Evolutionary conservation across 371 early-diverging fungal genomes (phyloP).

Genomic region (Mortierella sp.): DNA sequence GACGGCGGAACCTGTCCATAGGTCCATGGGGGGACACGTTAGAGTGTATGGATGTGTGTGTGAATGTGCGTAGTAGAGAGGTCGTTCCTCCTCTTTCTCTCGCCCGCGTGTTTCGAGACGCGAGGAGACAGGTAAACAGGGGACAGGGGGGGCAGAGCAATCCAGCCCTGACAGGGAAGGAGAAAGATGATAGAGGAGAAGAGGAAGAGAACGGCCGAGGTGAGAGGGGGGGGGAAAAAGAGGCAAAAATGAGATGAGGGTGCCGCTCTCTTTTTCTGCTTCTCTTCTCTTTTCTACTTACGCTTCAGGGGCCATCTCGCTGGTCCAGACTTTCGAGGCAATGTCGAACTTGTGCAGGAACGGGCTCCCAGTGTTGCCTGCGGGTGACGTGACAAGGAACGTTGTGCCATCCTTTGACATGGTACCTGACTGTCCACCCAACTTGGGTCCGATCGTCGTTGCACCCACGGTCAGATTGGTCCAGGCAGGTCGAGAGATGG

Average conservation of each 20-base stretch:
- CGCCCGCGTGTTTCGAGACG: too few species aligned
- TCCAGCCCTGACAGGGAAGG: not conserved
- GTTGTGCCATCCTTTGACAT: conserved; percentile 27
- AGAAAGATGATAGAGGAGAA: not conserved
- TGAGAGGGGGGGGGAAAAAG: not conserved
- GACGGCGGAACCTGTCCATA: too few species aligned
- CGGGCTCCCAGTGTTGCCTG: conserved; percentile 8
- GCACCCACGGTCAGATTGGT: conserved; percentile 18
- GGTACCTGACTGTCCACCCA: conserved; percentile 18
- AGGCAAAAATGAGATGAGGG: not conserved
- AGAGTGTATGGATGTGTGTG: too few species aligned
- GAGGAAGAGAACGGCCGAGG: not conserved
- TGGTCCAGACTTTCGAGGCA: conserved; percentile 22
- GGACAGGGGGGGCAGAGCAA: too few species aligned
- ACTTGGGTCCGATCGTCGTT: not conserved
- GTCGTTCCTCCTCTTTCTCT: too few species aligned
- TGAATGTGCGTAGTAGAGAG: too few species aligned
- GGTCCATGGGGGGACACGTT: too few species aligned
- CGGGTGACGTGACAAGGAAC: conserved; percentile 32
- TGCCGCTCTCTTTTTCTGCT: too few species aligned
- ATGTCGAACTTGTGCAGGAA: conserved; percentile 30
- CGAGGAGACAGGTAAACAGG: too few species aligned
- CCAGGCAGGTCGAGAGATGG: conserved; percentile 20
- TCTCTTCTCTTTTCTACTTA: too few species aligned
- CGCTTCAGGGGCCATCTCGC: conserved; percentile 30